These are phyloP conservation scores for Floccularia luteovirens DNA, from an alignment of 768 basidiomycete genomes.

Conservation along the genomic window DNA sequence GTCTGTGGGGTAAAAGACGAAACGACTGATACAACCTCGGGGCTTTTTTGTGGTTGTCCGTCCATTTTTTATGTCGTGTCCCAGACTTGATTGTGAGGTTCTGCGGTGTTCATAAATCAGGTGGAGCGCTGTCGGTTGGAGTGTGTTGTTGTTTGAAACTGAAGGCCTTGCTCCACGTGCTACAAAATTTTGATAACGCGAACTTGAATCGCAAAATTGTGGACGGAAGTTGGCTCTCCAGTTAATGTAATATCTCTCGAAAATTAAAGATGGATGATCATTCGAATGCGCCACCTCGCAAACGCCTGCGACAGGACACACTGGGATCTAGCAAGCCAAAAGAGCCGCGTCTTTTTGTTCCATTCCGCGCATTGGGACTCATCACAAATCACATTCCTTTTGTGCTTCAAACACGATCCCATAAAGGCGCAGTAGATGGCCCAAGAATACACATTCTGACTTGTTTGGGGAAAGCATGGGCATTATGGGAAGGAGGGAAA, in stretches of 20 bases:
- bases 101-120: too few species aligned
- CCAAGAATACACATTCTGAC: slow-evolving; percentile 82
- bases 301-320: slow-evolving; percentile 35
- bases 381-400: slow-evolving; percentile 90
- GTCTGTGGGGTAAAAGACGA: slow-evolving; percentile 29
- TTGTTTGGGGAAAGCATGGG: slow-evolving; percentile 86
- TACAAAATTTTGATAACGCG: neutral
- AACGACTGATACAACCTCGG: slow-evolving; percentile 27
- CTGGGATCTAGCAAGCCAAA: slow-evolving; percentile 12
- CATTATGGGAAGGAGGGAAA: slow-evolving; percentile 92
- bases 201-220: too few species aligned
- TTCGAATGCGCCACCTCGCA: slow-evolving; percentile 37
- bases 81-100: neutral
- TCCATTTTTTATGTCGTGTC: slow-evolving; percentile 7
- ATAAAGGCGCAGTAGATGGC: slow-evolving; percentile 79
- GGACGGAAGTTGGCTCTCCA: too few species aligned
- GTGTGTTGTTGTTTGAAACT: neutral
- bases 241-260: too few species aligned
- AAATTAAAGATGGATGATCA: slow-evolving; percentile 9
- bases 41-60: slow-evolving; percentile 14
- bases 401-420: slow-evolving; percentile 74
- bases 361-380: slow-evolving; percentile 93
- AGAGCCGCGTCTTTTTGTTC: slow-evolving; percentile 67
- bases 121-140: neutral
- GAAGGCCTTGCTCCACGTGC: neutral